Base-by-base conservation (phyloP, 495 filamentous ascomycete genomes). In the Amorphotheca resinae region DNA sequence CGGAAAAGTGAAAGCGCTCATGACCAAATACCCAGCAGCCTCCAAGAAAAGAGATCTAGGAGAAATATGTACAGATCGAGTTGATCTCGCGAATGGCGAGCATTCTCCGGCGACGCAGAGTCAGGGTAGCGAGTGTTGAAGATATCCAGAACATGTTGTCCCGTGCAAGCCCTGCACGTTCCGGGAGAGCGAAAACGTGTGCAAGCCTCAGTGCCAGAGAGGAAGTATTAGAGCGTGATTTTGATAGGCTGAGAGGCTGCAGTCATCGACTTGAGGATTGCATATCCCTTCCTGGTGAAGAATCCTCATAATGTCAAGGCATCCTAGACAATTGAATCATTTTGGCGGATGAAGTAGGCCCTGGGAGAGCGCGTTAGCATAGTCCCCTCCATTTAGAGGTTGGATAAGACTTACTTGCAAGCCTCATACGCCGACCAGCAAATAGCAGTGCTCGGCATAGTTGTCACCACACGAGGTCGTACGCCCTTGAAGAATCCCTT, bases 391-490 rank as follows among this genome's bases (percentile, higher is more conserved):
- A 4, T 37, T 16, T 49, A 37, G 20, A 37, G 34, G 17, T 1
- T 17, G 31, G 21, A 21, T 0, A 41, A 42, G 35, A 65, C 69
- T 53, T 52, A 73, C 70, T 74, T 76, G 40, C 68, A 76, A 36
- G 70, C 70, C 51, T 76, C 72, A 53, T 65, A 68, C 36, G 73
- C 85, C 46, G 72, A 87, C 89, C 91, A 99, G 69, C 91, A 99
- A 54, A 99, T 99, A 3, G 91, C 91, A 25, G 91, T 96, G 62
- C 87, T 94, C 17, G 91, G 91, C 85, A 95, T 95, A 8, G 91
- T 93, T 2, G 89, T 94, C 48, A 99, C 76, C 26, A 99, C 84
- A 43, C 91, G 72, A 38, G 91, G 93, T 52, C 84, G 74, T 57
- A 95, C 73, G 16, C 91, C 91, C 50, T 88, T 87, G 57, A 95